Evolutionary conservation across 2,329 filamentous ascomycete species (phyloP), one percentile per base, ranked within the genome.

Genomic region (Colletotrichum shisoi): DNA sequence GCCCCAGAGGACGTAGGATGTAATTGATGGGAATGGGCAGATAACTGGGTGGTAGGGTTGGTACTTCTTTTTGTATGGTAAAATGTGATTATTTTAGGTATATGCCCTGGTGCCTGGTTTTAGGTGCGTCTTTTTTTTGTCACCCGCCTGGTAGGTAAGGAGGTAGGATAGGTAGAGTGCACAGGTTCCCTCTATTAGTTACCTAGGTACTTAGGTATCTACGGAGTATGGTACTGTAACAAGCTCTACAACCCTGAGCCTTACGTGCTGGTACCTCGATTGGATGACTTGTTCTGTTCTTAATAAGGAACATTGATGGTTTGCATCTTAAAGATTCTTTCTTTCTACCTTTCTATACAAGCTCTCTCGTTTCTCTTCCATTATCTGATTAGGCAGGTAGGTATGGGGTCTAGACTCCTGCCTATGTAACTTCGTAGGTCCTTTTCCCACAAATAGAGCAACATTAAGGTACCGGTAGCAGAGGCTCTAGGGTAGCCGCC

Each of bases 401-500:
- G 31, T 9, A 8, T 34, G 31, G 31, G 31, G 8, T 9, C 8
- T 7, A 34, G 2, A 34, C 31, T 9, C 7, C 7, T 9, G 7
- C 31, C 31, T 34, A 34, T 34, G 31, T 34, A 8, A 34, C 31
- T 19, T 24, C 5, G 15, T 39, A n/a, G 17, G 19, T 45, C 34
- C 44, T 39, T 37, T 19, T 34, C 21, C 24, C 17, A 37, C 1
- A 8, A 15, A 12, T 21, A 13, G 27, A 37, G 40, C 27, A 27
- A 39, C 56, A 9, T 19, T 15, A 19, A 58, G 27, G 42, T 34
- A 39, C 42, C n/a, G n/a, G 6, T 37, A 42, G 34, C 27, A 42
- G 21, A 57, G 51, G 51, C 51, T 49, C 60, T 17, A 63, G 24
- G 39, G 15, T 53, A 49, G 52, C 62, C 40, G 52, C 27, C 31